A percentile compares a stretch with the other conserved stretches of the same genome.
These are phyloP conservation scores for Curvularia spicifera DNA, from an alignment of 2,329 filamentous ascomycete species.

Conservation along the genomic window DNA sequence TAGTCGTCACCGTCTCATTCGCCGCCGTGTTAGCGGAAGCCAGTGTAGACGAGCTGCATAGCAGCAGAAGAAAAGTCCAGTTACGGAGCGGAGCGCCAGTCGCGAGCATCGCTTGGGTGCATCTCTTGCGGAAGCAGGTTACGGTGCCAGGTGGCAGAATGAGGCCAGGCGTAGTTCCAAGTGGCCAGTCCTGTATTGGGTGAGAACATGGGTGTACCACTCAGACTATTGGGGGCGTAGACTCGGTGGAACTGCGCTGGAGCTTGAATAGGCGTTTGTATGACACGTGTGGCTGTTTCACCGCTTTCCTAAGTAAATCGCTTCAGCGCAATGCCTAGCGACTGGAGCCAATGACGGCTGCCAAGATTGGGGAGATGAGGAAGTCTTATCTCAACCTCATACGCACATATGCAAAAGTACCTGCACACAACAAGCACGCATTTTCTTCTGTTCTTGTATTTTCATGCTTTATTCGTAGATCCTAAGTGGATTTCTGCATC, in stretches of 20 bases:
- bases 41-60: conserved; percentile 41
- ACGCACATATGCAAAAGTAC: background rate
- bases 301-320: conserved; percentile 17
- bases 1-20: conserved; percentile 40
- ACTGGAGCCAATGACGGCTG: conserved; percentile 17
- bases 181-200: conserved; percentile 20
- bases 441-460: background rate
- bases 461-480: background rate
- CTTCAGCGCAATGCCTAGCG: conserved; percentile 14
- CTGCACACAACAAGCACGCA: background rate
- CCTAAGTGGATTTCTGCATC: background rate
- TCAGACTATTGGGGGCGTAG: background rate
- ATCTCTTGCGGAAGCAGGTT: conserved; percentile 43
- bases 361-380: conserved; percentile 5
- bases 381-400: background rate
- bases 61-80: conserved; percentile 45
- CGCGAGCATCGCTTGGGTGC: conserved; percentile 49
- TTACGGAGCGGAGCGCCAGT: conserved; percentile 48
- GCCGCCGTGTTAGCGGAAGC: conserved; percentile 35
- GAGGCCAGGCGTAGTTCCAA: conserved; percentile 5
- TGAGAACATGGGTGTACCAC: conserved; percentile 21
- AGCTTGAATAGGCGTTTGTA: conserved; percentile 30
- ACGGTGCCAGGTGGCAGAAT: conserved; percentile 22
- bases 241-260: conserved; percentile 15
- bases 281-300: conserved; percentile 28